Evolutionary conservation across 371 early-diverging fungal genomes (phyloP), one percentile per base, ranked within the genome.

Genomic region (Smittium culicis): DNA sequence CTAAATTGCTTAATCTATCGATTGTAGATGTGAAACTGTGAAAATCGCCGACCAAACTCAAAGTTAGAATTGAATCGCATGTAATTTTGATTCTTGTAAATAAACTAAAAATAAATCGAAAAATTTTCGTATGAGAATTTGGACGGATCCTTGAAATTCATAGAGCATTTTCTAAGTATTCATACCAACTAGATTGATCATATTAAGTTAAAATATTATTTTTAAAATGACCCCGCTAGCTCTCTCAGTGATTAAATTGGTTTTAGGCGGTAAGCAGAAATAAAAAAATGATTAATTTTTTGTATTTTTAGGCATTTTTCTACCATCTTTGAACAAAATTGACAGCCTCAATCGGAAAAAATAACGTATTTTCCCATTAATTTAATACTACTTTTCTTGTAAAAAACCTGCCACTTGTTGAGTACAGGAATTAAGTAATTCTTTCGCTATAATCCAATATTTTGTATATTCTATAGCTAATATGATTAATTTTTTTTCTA

Each of bases 391-490:
- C 79, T 69, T 0, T 76, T 69, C 24, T 78, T 55, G 29, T 77
- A 78, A 0, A 81, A 80, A 79, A 0, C 65, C 45, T 8, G 73
- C 74, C 2, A 79, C 73, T 0, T 67, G 66, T 1, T 64, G 59
- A 20, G 69, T 72, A 0, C 70, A 64, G 0, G 74, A 70, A 8
- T 64, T 58, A 2, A 67, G 68, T 29, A 78, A 24, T 5, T 80
- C 77, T 25, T 27, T 65, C 0, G 80, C 80, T 16, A 78, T 62
- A 0, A 76, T 71, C 79, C 80, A 81, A 55, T 71, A 69, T 0
- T 78, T 79, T 0, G 70, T 64, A 54, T 75, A 67, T 45, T 81
- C 83, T 31, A 79, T 73, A 8, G 79, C 82, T 0, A 75, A 70
- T 80, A 29, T 3, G 81, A 78, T 70, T 70, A 79, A n/a, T n/a